Evolutionary conservation across 768 basidiomycete genomes (phyloP), one percentile per base, ranked within the genome.

Genomic region (Suillus subluteus): DNA sequence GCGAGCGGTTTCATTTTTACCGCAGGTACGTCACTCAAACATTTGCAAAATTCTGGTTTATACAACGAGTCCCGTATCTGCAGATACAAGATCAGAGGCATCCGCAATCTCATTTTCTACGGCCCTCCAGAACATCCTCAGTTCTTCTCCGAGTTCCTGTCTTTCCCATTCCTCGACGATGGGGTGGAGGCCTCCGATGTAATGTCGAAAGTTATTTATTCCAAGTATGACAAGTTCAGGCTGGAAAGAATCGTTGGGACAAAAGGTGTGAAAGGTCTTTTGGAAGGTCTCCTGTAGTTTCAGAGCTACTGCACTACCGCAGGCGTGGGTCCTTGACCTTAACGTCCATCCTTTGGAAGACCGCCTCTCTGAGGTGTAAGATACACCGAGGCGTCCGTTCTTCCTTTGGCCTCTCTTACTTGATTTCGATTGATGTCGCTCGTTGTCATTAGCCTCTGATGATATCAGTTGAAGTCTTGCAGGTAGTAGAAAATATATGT

Each of bases 1-100:
- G 93, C 72, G 98, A 99, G 75, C 88, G 98, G n/a, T 99, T 98
- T 83, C 96, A 99, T 78, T 99, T 99, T 78, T 98, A 95, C 84
- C 88, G 94, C 69, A 83, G 95, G 91, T 90, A 54, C 54, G 82
- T 75, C 52, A 15, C 6, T 30, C 62, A 23, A 26, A 30, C 37
- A 62, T 43, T 38, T 15, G 62, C 23, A 2, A 23, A 37, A 26
- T 15, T 26, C 13, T 1, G n/a, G 21, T 61, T 30, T 18, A 63
- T 9, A 58, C 67, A 37, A 37, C 18, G 52, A 18, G 18, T 55
- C 12, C 55, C 64, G 23, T 32, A 2, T 35, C 23, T 69, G 23
- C 73, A 94, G 95, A 65, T 99, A 99, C 81, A 95, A 94, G 71
- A 88, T 99, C 62, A 85, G 96, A 70, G 98, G 97, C 7, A 93